phyloP scores from a whole-genome alignment of 208 protist species.

The Trypanosoma boissoni region DNA sequence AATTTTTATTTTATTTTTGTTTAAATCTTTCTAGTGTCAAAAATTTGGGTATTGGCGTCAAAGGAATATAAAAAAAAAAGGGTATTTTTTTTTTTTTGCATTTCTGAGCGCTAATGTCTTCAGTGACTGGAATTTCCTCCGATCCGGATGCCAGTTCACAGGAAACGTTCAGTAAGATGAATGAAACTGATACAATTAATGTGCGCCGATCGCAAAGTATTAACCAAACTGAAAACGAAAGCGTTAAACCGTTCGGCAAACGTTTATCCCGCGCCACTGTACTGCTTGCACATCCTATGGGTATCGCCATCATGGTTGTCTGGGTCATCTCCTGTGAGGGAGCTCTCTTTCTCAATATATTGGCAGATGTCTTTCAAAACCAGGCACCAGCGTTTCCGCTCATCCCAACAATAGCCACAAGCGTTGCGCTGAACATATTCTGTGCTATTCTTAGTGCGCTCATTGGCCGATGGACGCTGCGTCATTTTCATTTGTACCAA shows the following conservation, averaged over 20 bases:
- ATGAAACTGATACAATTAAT: too few species aligned
- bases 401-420: constrained; percentile 28
- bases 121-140: too few species aligned
- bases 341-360: constrained; percentile 45
- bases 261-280: neutral
- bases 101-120: too few species aligned
- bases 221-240: neutral
- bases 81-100: constrained; percentile 24
- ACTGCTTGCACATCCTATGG: constrained; percentile 29
- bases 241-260: neutral
- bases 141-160: too few species aligned
- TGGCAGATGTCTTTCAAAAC: constrained; percentile 70
- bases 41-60: neutral
- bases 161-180: too few species aligned
- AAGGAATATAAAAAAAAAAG: too few species aligned
- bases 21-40: neutral
- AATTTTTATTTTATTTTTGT: too few species aligned
- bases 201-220: too few species aligned
- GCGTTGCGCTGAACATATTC: constrained; percentile 36
- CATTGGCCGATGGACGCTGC: constrained; percentile 34
- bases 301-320: constrained; percentile 35
- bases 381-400: constrained; percentile 41
- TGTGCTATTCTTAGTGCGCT: constrained; percentile 32
- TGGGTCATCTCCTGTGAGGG: constrained; percentile 39
- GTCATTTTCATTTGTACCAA: constrained; percentile 57